Base-by-base conservation (phyloP, 139 green algal genomes). In the Chlorella sp. region DNA sequence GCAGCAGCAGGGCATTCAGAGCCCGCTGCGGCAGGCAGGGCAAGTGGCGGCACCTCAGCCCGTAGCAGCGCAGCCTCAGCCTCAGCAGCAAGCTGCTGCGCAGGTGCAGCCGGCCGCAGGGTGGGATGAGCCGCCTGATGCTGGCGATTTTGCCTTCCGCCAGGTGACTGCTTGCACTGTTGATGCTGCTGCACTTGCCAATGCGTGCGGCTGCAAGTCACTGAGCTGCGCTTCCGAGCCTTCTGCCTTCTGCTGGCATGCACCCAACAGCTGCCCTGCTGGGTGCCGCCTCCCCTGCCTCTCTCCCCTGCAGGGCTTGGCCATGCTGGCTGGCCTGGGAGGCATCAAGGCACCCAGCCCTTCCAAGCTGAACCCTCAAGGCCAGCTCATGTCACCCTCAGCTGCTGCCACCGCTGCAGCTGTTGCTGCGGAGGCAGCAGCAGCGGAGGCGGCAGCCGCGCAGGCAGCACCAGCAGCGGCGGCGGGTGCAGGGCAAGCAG, bases 321-420 rank as follows among this genome's bases (percentile, higher is more conserved):
- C 38, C 5, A 17, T 82, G 13, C 25, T 82, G 56, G 34, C 57
- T 36, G 15, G 30, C 15, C 76, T 82, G 56, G 76, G 18, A 73
- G 60, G 51, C 12, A 41, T 62, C 57, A 72, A 82, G 76, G 76
- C 57, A 1, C 76, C 76, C 76, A 72, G 76, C 57, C 76, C 36
- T 20, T n/a, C 36, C 60, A 71, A 57, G 30, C 57, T 82, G 6
- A 15, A 72, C 57, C 51, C 11, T 6, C 57, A 60, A 32, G 57
- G 47, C 30, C 73, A 57, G 55, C 56, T 81, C 32, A 17, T 81
- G 75, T 60, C 75, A 21, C 55, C 75, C 2, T 12, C 38, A 13
- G 68, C 65, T 32, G 60, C 60, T 7, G 26, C 60, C 60, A 23
- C 60, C 13, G 63, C n/a, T 36, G 28, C 28, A 4, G 63, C 26